Conservation (phyloP, 768 basidiomycete genomes). For the Tubosaeta brunneosetosa region DNA sequence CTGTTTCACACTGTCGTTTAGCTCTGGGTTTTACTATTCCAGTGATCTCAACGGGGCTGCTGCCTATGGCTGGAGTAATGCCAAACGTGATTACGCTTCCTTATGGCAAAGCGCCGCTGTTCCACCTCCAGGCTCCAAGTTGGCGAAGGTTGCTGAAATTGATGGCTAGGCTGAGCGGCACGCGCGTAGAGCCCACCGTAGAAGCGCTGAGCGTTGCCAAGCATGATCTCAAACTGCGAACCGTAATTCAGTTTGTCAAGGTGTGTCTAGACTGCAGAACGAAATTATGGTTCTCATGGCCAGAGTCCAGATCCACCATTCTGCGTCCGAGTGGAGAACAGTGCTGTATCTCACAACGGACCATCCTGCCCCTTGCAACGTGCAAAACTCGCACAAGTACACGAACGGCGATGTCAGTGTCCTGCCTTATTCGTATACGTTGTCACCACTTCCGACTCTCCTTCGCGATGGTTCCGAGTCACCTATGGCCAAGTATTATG, state of each 20-base stretch:
- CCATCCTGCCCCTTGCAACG: slow-evolving; percentile 48
- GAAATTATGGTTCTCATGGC: background rate
- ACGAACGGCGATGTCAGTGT: slow-evolving; percentile 55
- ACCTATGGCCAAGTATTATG: slow-evolving; percentile 62
- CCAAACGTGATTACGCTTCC: slow-evolving; percentile 74
- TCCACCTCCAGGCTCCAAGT: slow-evolving; percentile 68
- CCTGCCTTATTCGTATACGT: slow-evolving; percentile 69
- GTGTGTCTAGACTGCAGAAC: slow-evolving; percentile 34
- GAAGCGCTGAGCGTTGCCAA: slow-evolving; percentile 60
- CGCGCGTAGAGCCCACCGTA: slow-evolving; percentile 65
- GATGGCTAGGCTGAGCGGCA: slow-evolving; percentile 68
- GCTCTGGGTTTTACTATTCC: slow-evolving; percentile 68
- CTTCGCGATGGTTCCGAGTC: slow-evolving; percentile 64
- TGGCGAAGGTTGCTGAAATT: slow-evolving; percentile 74
- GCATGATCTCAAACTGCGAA: slow-evolving; percentile 56
- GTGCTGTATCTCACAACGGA: slow-evolving; percentile 78
- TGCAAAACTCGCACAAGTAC: slow-evolving; percentile 44
- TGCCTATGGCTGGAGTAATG: slow-evolving; percentile 49
- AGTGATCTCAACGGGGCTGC: slow-evolving; percentile 42
- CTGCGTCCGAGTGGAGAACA: slow-evolving; percentile 63
- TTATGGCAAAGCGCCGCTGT: slow-evolving; percentile 59
- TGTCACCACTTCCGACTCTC: slow-evolving; percentile 54
- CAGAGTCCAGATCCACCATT: slow-evolving; percentile 44
- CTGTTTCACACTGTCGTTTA: slow-evolving; percentile 26
- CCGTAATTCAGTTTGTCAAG: slow-evolving; percentile 76